Conservation (phyloP, 2,329 filamentous ascomycete genomes). For the Talaromyces verruculosus region DNA sequence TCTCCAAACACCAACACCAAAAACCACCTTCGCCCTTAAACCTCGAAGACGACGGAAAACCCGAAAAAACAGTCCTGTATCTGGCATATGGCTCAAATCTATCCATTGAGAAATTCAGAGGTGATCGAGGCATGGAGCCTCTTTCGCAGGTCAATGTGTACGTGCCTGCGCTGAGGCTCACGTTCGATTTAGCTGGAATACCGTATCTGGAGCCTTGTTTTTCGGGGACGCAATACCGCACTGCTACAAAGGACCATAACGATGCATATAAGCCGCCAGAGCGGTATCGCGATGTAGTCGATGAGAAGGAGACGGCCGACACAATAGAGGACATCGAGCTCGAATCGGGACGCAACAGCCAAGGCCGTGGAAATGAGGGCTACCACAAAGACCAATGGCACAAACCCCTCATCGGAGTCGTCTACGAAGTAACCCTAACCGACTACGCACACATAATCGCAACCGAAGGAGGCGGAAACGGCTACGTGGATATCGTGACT, state of each 20-base stretch:
- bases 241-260: slow-evolving; percentile 24
- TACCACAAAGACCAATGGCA: slow-evolving; percentile 66
- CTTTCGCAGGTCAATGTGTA: slow-evolving; percentile 78
- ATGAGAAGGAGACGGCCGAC: background rate
- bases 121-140: slow-evolving; percentile 74
- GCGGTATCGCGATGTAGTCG: background rate
- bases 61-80: slow-evolving; percentile 64
- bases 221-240: slow-evolving; percentile 69
- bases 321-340: slow-evolving; percentile 16
- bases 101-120: slow-evolving; percentile 74
- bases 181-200: slow-evolving; percentile 81
- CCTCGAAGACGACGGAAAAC: background rate
- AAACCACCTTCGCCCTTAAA: background rate
- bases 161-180: slow-evolving; percentile 73
- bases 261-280: background rate
- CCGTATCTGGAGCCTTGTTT: slow-evolving; percentile 92
- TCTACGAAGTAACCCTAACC: slow-evolving; percentile 83
- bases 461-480: slow-evolving; percentile 81
- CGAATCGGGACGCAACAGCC: background rate
- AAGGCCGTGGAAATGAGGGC: background rate
- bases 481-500: slow-evolving; percentile 82
- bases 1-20: background rate
- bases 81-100: slow-evolving; percentile 93
- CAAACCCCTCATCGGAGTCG: slow-evolving; percentile 84
- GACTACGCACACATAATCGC: slow-evolving; percentile 86